Evolutionary conservation across 1,284 basidiomycete species (phyloP).

Genomic region (Tetrapyrgos nigripes): DNA sequence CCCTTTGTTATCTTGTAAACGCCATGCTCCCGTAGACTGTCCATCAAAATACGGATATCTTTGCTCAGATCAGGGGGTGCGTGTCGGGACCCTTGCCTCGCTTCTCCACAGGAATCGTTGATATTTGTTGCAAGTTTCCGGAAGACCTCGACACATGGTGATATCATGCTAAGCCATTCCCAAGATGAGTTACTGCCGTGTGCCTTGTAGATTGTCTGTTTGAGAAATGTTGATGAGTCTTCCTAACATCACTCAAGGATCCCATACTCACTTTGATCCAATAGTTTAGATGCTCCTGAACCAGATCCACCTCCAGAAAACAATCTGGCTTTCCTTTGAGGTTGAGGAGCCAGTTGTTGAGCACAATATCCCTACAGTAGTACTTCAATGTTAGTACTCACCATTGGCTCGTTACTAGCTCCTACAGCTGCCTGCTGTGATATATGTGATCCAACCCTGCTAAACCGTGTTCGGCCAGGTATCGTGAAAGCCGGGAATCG

Average conservation of each 20-base stretch:
- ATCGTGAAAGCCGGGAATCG: not conserved
- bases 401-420: no score
- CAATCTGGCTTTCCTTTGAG: conserved; percentile 36
- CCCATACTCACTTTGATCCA: conserved; percentile 40
- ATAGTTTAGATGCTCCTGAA: conserved; percentile 49
- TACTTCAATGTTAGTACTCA: no score
- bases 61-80: conserved; percentile 29
- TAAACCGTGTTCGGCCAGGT: conserved; percentile 7
- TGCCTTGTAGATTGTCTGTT: conserved; percentile 33
- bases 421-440: conserved; percentile 16
- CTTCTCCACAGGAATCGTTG: conserved; percentile 33
- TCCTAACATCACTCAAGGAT: no score
- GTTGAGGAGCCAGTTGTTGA: conserved; percentile 48
- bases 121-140: conserved; percentile 36
- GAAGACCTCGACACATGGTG: conserved; percentile 41
- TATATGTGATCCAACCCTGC: conserved; percentile 10
- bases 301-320: conserved; percentile 41
- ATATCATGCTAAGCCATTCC: conserved; percentile 45
- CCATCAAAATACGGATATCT: conserved; percentile 33
- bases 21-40: conserved; percentile 29
- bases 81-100: conserved; percentile 38
- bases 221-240: no score
- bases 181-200: conserved; percentile 43
- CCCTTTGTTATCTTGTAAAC: conserved; percentile 27
- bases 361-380: conserved; percentile 32